A percentile compares a stretch with the other conserved stretches of the same genome.
Evolutionary conservation across 495 filamentous ascomycete genomes (phyloP).

Genomic region (Letharia lupina): DNA sequence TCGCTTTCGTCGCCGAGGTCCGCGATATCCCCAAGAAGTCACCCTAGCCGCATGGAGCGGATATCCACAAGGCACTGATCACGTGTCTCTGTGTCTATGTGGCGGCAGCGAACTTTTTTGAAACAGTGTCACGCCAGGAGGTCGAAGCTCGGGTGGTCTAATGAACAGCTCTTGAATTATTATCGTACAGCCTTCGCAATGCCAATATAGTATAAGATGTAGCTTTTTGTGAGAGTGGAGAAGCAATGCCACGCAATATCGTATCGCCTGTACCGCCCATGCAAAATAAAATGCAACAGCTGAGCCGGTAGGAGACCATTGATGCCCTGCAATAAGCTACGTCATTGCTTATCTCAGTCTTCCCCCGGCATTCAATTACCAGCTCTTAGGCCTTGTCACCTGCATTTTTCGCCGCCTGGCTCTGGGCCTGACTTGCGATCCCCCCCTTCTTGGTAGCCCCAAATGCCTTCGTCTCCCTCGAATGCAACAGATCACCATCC

Average conservation of each 20-base stretch:
- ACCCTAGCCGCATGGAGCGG: no score
- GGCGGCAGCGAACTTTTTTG: no score
- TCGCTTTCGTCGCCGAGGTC: no score
- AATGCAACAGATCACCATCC: slow-evolving; percentile 28
- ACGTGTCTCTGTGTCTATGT: no score
- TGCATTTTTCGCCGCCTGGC: slow-evolving; percentile 20
- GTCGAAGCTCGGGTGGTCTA: no score
- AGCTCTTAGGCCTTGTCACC: slow-evolving; percentile 23
- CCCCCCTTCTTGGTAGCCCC: slow-evolving; percentile 31
- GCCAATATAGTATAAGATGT: background rate
- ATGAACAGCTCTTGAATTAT: background rate
- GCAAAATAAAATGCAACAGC: background rate
- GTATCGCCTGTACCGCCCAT: background rate
- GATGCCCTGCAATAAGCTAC: background rate
- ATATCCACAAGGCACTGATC: no score
- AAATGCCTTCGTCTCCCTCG: slow-evolving; percentile 29
- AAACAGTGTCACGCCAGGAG: no score
- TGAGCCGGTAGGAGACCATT: background rate
- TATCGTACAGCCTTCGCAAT: background rate
- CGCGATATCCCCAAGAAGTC: no score
- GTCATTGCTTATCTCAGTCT: background rate
- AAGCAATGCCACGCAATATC: background rate
- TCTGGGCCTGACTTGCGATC: slow-evolving; percentile 19
- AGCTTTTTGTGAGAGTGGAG: background rate
- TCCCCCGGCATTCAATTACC: background rate